Evolutionary conservation across 257 asterid species (phyloP), one percentile per base, ranked within the genome.

Genomic region (Buddleja alternifolia): DNA sequence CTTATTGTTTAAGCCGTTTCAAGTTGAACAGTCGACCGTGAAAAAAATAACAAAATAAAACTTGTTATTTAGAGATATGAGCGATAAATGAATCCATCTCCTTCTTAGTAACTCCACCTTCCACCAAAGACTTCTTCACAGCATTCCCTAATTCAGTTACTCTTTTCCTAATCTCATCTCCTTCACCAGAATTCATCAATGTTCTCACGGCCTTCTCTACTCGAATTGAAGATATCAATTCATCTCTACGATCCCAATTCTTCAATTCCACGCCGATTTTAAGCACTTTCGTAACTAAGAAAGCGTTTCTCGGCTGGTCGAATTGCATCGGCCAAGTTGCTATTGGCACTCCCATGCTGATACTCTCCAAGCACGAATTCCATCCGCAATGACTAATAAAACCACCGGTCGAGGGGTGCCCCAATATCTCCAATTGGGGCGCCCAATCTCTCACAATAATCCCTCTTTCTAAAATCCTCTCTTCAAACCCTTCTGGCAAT

Each of bases 281-380:
- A 58, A 85, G 46, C 23, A 75, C 77, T 39, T 73, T 34, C 0
- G 74, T 74, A 2, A 82, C 19, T 6, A 85, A 44, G n/a, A 73
- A 42, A 0, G 90, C 78, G 1, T 85, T 80, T 56, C 66, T 67
- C 11, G 86, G 86, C 63, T 82, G 86, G 52, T 85, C 90, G 0
- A 81, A 73, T 32, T 85, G 90, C 90, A 82, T 82, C 1, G 88
- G 90, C 83, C 87, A 82, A 6, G 87, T 55, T 15, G 29, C 80
- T 19, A 80, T 57, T 0, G 85, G 86, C 17, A 83, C 82, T 3
- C 86, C 86, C 74, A 69, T 72, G 51, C 72, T 71, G 0, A 80
- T 75, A 60, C 85, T 84, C 69, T 84, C 84, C 11, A 78, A 75
- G 25, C 80, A 73, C 4, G 85, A 84, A 64, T 84, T 80, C 85